These are phyloP conservation scores for Coelastrella sp. DNA, from an alignment of 139 green algal genomes.

Conservation along the genomic window DNA sequence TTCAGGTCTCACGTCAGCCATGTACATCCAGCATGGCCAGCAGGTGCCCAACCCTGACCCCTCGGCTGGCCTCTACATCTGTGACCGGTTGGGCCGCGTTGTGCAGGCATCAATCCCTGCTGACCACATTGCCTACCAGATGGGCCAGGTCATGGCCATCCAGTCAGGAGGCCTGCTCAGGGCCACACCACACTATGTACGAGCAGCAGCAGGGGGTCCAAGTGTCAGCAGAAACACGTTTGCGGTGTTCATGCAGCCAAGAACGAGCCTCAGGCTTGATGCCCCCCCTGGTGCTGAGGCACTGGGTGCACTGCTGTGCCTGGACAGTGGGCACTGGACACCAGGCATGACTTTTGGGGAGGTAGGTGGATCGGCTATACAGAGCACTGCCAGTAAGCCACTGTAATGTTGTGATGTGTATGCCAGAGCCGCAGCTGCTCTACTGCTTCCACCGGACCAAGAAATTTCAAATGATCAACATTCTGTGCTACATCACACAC, in stretches of 20 bases:
- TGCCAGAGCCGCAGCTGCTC: too few species aligned
- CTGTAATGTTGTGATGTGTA: neutral
- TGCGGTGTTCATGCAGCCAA: slow-evolving; percentile 83
- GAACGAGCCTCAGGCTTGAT: neutral
- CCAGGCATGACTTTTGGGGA: slow-evolving; percentile 30
- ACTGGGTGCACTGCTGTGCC: neutral
- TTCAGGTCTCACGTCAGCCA: slow-evolving; percentile 72
- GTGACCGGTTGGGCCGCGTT: slow-evolving; percentile 49
- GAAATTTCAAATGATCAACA: neutral
- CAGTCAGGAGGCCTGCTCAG: slow-evolving; percentile 74
- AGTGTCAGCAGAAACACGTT: slow-evolving; percentile 75
- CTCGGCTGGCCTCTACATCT: slow-evolving; percentile 71
- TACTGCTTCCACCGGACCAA: neutral
- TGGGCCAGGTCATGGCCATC: slow-evolving; percentile 78
- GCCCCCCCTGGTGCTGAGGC: neutral
- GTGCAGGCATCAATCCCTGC: slow-evolving; percentile 67
- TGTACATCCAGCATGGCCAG: slow-evolving; percentile 63
- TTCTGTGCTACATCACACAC: slow-evolving; percentile 47
- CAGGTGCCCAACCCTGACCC: slow-evolving; percentile 68
- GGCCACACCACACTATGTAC: slow-evolving; percentile 84
- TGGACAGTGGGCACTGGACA: slow-evolving; percentile 28
- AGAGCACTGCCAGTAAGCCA: neutral
- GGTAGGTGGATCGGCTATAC: neutral
- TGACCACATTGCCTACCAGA: slow-evolving; percentile 80
- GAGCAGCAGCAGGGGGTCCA: slow-evolving; percentile 34